Percentiles rank a stretch among this genome's conserved stretches.
phyloP scores from a whole-genome alignment of 306 rosid species.

The Prunus mume region DNA sequence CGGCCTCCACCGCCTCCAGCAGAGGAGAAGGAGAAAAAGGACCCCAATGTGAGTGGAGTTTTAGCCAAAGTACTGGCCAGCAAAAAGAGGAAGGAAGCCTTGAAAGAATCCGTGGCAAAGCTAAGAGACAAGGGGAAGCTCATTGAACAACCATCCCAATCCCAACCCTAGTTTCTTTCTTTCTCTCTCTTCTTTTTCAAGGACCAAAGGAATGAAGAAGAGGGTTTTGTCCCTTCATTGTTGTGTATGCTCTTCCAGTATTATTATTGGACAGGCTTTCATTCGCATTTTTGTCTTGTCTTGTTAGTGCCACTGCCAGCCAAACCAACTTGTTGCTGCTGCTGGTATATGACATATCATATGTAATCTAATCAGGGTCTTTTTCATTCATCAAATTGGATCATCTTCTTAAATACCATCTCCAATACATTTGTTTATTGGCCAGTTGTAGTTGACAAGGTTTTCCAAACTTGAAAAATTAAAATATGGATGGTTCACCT shows the following conservation, averaged over 20 bases:
- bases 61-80: conserved; percentile 82
- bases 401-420: no score
- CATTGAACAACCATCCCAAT: conserved; percentile 25
- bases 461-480: no score
- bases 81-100: conserved; percentile 87
- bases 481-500: no score
- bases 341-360: no score
- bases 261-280: neutral
- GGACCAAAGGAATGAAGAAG: no score
- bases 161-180: neutral
- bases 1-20: conserved; percentile 76
- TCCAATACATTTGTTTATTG: no score
- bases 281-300: no score
- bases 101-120: conserved; percentile 60
- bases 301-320: no score
- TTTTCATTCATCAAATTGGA: no score
- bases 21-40: conserved; percentile 55
- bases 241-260: neutral
- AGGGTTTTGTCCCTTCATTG: neutral
- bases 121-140: conserved; percentile 62
- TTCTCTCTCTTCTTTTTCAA: neutral
- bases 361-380: no score
- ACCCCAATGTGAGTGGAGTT: conserved; percentile 76
- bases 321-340: no score
- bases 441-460: no score